A percentile compares a stretch with the other conserved stretches of the same genome.
Conservation (phyloP, 1,284 basidiomycete genomes). For the Xerocomus nothofagi region DNA sequence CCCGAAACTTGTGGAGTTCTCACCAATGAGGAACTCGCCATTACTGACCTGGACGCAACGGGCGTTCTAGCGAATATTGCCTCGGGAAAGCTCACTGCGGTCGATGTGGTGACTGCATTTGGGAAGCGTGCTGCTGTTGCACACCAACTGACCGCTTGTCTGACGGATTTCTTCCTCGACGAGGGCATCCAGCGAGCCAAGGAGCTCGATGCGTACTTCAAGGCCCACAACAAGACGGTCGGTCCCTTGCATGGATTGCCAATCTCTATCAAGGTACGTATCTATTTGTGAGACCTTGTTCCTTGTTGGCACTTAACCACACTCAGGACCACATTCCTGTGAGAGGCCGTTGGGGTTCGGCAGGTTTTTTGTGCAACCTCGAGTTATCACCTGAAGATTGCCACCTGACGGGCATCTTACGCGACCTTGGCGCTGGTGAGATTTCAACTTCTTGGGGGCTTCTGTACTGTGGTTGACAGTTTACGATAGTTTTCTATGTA, state of each 20-base stretch:
- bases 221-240: slow-evolving; percentile 35
- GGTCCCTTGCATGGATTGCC: slow-evolving; percentile 54
- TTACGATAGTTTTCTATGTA: slow-evolving; percentile 42
- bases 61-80: slow-evolving; percentile 23
- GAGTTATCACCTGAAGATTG: slow-evolving; percentile 29
- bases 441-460: not conserved
- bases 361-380: slow-evolving; percentile 38
- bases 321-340: slow-evolving; percentile 43
- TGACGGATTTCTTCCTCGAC: slow-evolving; percentile 32
- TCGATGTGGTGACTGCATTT: slow-evolving; percentile 30
- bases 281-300: not conserved
- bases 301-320: not conserved
- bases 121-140: slow-evolving; percentile 34
- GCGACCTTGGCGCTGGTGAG: slow-evolving; percentile 37
- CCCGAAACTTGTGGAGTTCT: slow-evolving; percentile 43
- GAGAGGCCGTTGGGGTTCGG: slow-evolving; percentile 42
- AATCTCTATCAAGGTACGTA: slow-evolving; percentile 43
- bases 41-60: slow-evolving; percentile 42
- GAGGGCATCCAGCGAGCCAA: slow-evolving; percentile 40
- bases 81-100: slow-evolving; percentile 23
- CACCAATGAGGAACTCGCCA: slow-evolving; percentile 39
- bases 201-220: slow-evolving; percentile 41
- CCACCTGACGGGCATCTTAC: slow-evolving; percentile 25
- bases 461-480: not conserved
- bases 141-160: slow-evolving; percentile 30